Percentiles rank a stretch among this genome's conserved stretches.
Conservation (phyloP, 75 land plant genomes). For the Gnetum montanum region DNA sequence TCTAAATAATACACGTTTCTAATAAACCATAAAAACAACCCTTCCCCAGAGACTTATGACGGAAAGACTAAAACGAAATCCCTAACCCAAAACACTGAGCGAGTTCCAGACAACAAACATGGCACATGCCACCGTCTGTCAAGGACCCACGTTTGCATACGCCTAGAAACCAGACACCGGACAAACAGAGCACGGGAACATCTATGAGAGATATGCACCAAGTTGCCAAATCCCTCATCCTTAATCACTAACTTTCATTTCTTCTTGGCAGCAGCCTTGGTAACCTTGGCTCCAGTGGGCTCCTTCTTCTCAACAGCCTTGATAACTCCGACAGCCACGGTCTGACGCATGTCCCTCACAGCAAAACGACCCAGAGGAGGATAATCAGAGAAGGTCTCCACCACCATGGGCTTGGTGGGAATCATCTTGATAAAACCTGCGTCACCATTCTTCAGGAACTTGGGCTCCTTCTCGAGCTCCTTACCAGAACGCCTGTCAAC, state of each 20-base stretch:
- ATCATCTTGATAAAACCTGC: conserved; percentile 66
- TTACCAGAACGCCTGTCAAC: conserved; percentile 60
- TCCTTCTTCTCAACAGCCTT: conserved; percentile 57
- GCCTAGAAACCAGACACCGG: conserved; percentile 12
- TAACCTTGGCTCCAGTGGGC: conserved; percentile 44
- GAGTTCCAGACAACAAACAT: no score
- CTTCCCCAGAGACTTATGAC: no score
- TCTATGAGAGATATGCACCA: background rate
- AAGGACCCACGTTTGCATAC: conserved; percentile 46
- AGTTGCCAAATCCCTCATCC: background rate
- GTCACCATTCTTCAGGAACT: conserved; percentile 70
- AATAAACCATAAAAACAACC: no score
- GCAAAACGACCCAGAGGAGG: conserved; percentile 73
- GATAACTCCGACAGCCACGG: conserved; percentile 53
- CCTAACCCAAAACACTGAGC: no score
- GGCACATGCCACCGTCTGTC: conserved; percentile 58
- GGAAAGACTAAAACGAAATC: no score
- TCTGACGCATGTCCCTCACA: conserved; percentile 71
- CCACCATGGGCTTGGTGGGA: conserved; percentile 71
- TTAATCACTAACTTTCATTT: conserved; percentile 12
- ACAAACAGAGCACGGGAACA: background rate
- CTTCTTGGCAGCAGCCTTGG: conserved; percentile 38
- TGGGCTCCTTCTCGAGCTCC: conserved; percentile 65
- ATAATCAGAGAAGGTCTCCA: conserved; percentile 59
- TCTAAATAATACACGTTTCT: no score